Evolutionary conservation across 768 basidiomycete genomes (phyloP).

Genomic region (Russula foetens): DNA sequence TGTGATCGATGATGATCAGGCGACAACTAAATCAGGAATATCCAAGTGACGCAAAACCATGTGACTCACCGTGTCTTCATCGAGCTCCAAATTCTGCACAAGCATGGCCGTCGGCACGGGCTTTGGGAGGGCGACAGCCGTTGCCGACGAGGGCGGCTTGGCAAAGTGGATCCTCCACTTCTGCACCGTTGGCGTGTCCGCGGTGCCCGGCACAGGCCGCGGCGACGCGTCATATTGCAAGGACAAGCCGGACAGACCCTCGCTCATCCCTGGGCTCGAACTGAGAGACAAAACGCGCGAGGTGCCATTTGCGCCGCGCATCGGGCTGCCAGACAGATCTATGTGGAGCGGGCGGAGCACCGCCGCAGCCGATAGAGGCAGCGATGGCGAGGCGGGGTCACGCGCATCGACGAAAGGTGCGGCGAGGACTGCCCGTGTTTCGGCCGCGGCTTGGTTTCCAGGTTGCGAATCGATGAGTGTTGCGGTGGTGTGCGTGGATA

Average conservation of each 20-base stretch:
- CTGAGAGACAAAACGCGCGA: background rate
- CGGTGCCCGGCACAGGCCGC: conserved; percentile 10
- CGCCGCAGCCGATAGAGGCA: background rate
- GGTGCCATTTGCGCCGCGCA: background rate
- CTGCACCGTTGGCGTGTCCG: conserved; percentile 5
- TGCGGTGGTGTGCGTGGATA: background rate
- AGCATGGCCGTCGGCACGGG: conserved; percentile 28
- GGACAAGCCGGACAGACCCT: conserved; percentile 13
- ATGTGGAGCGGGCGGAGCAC: background rate
- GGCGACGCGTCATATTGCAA: conserved; percentile 9
- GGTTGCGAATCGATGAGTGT: background rate
- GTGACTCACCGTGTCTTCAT: conserved; percentile 35
- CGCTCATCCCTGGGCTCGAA: conserved; percentile 11
- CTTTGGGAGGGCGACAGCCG: conserved; percentile 23
- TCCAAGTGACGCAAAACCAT: background rate
- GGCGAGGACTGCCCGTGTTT: background rate
- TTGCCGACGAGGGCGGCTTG: conserved; percentile 32
- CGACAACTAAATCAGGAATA: background rate
- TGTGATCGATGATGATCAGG: background rate
- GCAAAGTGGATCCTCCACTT: conserved; percentile 37
- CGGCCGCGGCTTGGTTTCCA: background rate
- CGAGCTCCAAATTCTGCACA: conserved; percentile 27
- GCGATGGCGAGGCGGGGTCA: background rate
- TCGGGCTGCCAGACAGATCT: conserved; percentile 1
- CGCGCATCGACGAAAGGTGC: conserved; percentile 4